Percentiles rank a stretch among this genome's conserved stretches.
phyloP scores from a whole-genome alignment of 2,329 filamentous ascomycete species.

The Diplocarpon mali region DNA sequence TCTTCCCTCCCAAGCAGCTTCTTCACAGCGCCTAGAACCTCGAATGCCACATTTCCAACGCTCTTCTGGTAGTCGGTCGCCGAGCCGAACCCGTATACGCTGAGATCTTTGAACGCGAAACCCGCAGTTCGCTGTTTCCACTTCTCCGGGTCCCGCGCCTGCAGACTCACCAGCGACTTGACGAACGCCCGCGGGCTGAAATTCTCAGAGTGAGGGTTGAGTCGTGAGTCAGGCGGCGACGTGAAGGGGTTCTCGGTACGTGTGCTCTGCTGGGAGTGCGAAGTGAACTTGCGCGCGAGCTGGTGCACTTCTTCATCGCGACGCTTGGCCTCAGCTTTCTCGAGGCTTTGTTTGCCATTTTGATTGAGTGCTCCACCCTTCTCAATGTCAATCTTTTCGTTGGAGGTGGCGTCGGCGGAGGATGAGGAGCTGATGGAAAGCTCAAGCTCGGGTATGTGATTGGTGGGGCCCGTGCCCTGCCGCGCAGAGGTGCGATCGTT shows the following conservation, averaged over 20 bases:
- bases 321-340: not conserved
- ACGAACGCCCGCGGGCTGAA: conserved; percentile 48
- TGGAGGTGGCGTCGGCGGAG: too few relatives aligned
- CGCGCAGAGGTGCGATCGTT: too few relatives aligned
- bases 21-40: conserved; percentile 32
- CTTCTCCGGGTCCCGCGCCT: conserved; percentile 39
- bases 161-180: conserved; percentile 43
- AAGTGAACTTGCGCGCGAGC: conserved; percentile 10
- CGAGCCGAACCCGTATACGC: conserved; percentile 55
- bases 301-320: conserved; percentile 9
- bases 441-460: too few relatives aligned
- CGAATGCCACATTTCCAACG: conserved; percentile 47
- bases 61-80: conserved; percentile 61
- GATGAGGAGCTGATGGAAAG: too few relatives aligned
- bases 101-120: conserved; percentile 56
- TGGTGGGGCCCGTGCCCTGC: too few relatives aligned
- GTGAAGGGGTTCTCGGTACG: conserved; percentile 36
- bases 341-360: not conserved
- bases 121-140: conserved; percentile 48
- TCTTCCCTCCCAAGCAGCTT: conserved; percentile 41
- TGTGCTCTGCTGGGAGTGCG: conserved; percentile 9
- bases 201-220: conserved; percentile 40
- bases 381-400: too few relatives aligned
- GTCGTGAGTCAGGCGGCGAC: conserved; percentile 33
- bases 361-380: too few relatives aligned